Conservation (phyloP, 2,329 filamentous ascomycete genomes). For the Penicillium italicum region DNA sequence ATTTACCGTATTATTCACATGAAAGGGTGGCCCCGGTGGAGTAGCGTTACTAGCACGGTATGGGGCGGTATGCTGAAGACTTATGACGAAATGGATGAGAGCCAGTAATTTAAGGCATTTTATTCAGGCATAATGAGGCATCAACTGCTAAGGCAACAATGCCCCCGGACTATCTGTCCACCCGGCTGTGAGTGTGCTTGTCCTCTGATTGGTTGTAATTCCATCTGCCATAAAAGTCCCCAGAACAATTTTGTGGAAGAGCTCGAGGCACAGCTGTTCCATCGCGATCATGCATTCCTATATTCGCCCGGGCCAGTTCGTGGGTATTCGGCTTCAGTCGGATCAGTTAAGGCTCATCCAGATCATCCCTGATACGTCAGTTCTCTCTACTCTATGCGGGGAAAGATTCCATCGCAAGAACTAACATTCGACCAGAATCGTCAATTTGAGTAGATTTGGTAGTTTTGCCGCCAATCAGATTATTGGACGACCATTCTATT, state of each 20-base stretch:
- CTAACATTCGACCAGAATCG: constrained; percentile 55
- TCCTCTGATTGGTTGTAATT: constrained; percentile 13
- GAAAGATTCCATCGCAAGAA: constrained; percentile 12
- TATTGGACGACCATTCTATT: constrained; percentile 83
- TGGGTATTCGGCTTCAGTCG: constrained; percentile 48
- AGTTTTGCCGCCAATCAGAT: constrained; percentile 85
- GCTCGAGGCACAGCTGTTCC: neutral
- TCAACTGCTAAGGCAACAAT: neutral
- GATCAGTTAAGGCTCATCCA: constrained; percentile 57
- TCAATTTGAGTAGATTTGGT: constrained; percentile 90
- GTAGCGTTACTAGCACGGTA: neutral
- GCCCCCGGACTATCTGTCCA: neutral
- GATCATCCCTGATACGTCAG: constrained; percentile 62
- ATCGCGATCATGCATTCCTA: constrained; percentile 40
- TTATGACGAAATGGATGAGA: neutral
- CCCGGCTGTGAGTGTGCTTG: neutral
- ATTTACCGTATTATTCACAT: constrained; percentile 1
- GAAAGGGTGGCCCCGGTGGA: neutral
- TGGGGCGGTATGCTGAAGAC: neutral
- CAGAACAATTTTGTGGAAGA: constrained; percentile 17
- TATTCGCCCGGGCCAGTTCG: constrained; percentile 37
- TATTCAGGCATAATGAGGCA: neutral
- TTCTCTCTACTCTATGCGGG: constrained; percentile 25
- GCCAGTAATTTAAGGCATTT: neutral
- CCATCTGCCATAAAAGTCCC: constrained; percentile 8